Conservation (phyloP, 805 yeast genomes). For the Ogataea philodendri region DNA sequence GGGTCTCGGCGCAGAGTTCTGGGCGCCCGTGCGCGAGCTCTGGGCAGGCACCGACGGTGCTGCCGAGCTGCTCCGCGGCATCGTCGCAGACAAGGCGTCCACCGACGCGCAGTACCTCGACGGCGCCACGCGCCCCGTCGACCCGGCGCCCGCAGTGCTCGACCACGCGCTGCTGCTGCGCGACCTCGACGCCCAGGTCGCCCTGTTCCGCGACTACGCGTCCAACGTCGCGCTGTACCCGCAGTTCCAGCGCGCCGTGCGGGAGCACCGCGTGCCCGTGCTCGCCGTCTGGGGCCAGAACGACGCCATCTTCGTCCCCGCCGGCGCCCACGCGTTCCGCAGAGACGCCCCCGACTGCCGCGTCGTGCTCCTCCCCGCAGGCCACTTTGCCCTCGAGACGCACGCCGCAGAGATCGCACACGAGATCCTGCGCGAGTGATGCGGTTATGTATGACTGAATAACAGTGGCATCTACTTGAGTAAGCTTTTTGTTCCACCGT, state of each 20-base stretch:
- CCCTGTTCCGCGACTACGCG: conserved; percentile 37
- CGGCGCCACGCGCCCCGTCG: conserved; percentile 23
- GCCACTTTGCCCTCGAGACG: conserved; percentile 36
- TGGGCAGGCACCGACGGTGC: conserved; percentile 32
- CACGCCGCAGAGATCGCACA: conserved; percentile 2
- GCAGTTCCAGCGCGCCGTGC: conserved; percentile 36
- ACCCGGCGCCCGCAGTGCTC: conserved; percentile 34
- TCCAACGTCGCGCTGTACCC: conserved; percentile 38
- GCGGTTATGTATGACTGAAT: too few relatives aligned
- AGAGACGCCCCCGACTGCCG: conserved; percentile 33
- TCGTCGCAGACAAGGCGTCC: conserved; percentile 14
- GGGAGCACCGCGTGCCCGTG: conserved; percentile 34
- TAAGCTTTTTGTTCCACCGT: too few relatives aligned
- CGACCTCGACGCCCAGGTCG: conserved; percentile 33
- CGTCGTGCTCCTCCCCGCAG: conserved; percentile 33
- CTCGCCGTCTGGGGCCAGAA: conserved; percentile 43
- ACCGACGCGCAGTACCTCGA: conserved; percentile 11
- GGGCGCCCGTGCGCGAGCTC: conserved; percentile 36
- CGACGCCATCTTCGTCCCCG: conserved; percentile 35
- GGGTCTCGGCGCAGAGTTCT: conserved; percentile 38
- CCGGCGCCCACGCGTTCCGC: conserved; percentile 40
- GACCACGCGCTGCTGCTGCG: conserved; percentile 32
- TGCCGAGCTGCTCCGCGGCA: conserved; percentile 15
- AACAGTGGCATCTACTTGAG: too few relatives aligned
- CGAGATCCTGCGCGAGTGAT: too few relatives aligned